Percentiles rank a stretch among this genome's conserved stretches.
These are phyloP conservation scores for Plasmodium blacklocki DNA, from an alignment of 169 alveolate species.

Conservation along the genomic window DNA sequence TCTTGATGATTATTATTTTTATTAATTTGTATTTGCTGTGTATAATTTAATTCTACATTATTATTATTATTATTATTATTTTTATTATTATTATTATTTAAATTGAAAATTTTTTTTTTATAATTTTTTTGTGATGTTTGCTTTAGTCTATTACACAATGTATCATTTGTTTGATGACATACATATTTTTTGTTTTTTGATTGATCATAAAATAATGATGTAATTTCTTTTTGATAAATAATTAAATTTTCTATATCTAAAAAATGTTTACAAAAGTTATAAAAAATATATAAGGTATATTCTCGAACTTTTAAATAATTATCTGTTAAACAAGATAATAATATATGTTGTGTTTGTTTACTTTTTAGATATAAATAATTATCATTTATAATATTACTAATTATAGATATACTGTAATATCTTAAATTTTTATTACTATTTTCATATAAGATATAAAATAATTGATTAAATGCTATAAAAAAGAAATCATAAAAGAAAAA, in stretches of 20 bases:
- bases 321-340: conserved; percentile 68
- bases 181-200: not conserved
- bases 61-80: conserved; percentile 2
- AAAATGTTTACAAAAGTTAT: conserved; percentile 48
- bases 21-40: not conserved
- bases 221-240: not conserved
- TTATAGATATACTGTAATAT: conserved; percentile 70
- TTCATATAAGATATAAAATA: conserved; percentile 71
- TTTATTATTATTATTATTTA: not conserved
- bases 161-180: not conserved
- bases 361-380: conserved; percentile 66
- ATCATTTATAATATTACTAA: conserved; percentile 58
- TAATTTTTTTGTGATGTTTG: not conserved
- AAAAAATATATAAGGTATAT: conserved; percentile 40
- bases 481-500: conserved; percentile 67
- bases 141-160: not conserved
- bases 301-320: conserved; percentile 67
- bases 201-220: too few species aligned
- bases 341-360: conserved; percentile 54
- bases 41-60: not conserved
- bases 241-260: conserved; percentile 30
- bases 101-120: too few species aligned
- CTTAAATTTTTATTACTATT: conserved; percentile 62
- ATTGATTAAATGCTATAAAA: conserved; percentile 34
- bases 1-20: not conserved